Evolutionary conservation across 2,329 filamentous ascomycete genomes (phyloP).

Genomic region (Colletotrichum tabaci): DNA sequence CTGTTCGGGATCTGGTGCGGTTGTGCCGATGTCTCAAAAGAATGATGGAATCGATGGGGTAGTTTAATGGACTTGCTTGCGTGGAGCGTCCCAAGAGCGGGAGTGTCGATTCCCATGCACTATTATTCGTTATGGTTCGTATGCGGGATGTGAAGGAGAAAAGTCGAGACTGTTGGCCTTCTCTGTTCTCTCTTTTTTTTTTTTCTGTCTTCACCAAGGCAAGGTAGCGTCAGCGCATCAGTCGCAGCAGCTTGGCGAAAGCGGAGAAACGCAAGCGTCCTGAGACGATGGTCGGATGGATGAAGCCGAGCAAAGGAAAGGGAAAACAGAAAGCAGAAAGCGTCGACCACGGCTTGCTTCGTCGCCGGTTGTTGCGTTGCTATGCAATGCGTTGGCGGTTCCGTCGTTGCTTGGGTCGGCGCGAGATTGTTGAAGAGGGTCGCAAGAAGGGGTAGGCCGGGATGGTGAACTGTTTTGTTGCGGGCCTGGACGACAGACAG

Average conservation of each 20-base stretch:
- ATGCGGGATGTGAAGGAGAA: slow-evolving; percentile 10
- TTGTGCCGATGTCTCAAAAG: slow-evolving; percentile 39
- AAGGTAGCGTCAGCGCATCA: slow-evolving; percentile 28
- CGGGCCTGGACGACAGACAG: slow-evolving; percentile 17
- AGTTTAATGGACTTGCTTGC: slow-evolving; percentile 16
- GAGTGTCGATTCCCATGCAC: slow-evolving; percentile 33
- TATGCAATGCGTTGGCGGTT: slow-evolving; percentile 32
- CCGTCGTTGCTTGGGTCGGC: slow-evolving; percentile 30
- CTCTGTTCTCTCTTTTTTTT: slow-evolving; percentile 3
- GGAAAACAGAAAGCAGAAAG: slow-evolving; percentile 1
- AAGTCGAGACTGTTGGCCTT: background rate
- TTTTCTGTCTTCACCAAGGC: background rate
- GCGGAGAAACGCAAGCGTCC: slow-evolving; percentile 25
- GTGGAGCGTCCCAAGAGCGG: slow-evolving; percentile 27
- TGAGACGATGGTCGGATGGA: slow-evolving; percentile 2
- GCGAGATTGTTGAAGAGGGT: slow-evolving; percentile 34
- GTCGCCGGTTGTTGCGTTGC: slow-evolving; percentile 28
- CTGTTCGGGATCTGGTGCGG: slow-evolving; percentile 26
- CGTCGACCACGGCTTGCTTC: slow-evolving; percentile 19
- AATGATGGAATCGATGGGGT: slow-evolving; percentile 29
- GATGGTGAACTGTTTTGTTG: slow-evolving; percentile 39
- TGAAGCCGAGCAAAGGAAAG: slow-evolving; percentile 9
- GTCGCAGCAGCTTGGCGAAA: slow-evolving; percentile 21
- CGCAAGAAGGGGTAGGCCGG: slow-evolving; percentile 34
- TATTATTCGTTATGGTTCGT: slow-evolving; percentile 31